A percentile compares a stretch with the other conserved stretches of the same genome.
Conservation (phyloP, 2,329 filamentous ascomycete species). For the Talaromyces albobiverticillius region DNA sequence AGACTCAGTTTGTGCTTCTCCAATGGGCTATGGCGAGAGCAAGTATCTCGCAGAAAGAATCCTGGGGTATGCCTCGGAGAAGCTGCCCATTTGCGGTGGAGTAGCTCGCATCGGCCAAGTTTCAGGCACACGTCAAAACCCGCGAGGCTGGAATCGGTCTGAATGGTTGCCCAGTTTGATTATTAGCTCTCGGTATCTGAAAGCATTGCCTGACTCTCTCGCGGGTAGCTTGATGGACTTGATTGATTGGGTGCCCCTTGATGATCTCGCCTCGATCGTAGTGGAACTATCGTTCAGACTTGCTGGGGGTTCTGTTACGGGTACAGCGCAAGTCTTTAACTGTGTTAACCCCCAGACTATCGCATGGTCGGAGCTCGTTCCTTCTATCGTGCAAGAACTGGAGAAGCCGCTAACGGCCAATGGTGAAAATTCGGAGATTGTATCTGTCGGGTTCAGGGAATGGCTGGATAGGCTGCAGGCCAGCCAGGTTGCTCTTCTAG, state of each 20-base stretch:
- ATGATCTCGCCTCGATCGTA: neutral
- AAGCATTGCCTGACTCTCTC: neutral
- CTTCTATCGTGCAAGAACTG: neutral
- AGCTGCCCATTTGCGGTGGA: neutral
- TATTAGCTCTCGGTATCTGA: neutral
- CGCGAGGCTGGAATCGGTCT: neutral
- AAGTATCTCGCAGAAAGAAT: slow-evolving; percentile 6
- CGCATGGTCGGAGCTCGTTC: neutral
- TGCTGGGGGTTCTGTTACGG: neutral
- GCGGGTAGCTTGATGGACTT: neutral
- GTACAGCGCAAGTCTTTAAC: neutral
- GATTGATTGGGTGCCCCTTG: slow-evolving; percentile 4
- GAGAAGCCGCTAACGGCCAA: neutral
- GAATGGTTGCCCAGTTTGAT: slow-evolving; percentile 10
- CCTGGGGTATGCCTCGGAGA: neutral
- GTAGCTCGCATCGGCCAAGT: neutral
- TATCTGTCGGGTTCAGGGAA: neutral
- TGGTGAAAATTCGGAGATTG: neutral
- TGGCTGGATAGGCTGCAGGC: neutral
- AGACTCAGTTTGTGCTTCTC: neutral
- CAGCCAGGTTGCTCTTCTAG: neutral
- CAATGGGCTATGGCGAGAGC: slow-evolving; percentile 6
- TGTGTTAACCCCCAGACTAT: neutral
- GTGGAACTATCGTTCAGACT: neutral
- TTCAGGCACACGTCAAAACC: neutral